phyloP scores from a whole-genome alignment of 192 early-diverging fungal species.

The Coemansia sp. region DNA sequence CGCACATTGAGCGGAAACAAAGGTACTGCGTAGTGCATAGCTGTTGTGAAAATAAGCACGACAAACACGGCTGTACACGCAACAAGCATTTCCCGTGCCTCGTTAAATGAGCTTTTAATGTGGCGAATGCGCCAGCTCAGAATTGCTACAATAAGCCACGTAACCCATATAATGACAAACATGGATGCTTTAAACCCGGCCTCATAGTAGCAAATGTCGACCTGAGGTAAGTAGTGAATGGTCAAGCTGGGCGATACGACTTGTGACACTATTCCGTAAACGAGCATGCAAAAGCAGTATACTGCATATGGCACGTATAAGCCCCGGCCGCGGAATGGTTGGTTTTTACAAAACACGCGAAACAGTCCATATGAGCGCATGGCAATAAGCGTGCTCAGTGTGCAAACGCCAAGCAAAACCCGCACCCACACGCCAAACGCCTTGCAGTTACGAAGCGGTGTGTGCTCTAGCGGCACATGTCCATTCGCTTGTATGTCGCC shows the following conservation, averaged over 20 bases:
- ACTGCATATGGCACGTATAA: slow-evolving; percentile 28
- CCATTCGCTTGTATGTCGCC: slow-evolving; percentile 39
- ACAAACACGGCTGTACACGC: slow-evolving; percentile 25
- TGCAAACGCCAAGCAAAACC: slow-evolving; percentile 31
- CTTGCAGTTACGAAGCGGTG: slow-evolving; percentile 28
- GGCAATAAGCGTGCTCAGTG: slow-evolving; percentile 26
- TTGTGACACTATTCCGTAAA: slow-evolving; percentile 35
- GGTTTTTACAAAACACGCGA: slow-evolving; percentile 29
- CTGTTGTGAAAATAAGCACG: slow-evolving; percentile 28
- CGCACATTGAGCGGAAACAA: slow-evolving; percentile 15
- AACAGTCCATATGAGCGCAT: slow-evolving; percentile 28
- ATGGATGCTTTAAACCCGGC: slow-evolving; percentile 28
- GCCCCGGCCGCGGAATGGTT: slow-evolving; percentile 27
- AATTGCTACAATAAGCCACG: slow-evolving; percentile 22
- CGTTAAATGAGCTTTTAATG: slow-evolving; percentile 52
- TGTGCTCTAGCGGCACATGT: slow-evolving; percentile 12
- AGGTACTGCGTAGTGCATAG: slow-evolving; percentile 27
- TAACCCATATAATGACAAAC: slow-evolving; percentile 38
- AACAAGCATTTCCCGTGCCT: slow-evolving; percentile 30
- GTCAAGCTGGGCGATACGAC: slow-evolving; percentile 9
- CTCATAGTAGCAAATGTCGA: slow-evolving; percentile 34
- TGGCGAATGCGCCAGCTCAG: slow-evolving; percentile 43
- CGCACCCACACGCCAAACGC: slow-evolving; percentile 46
- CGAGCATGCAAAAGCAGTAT: slow-evolving; percentile 9
- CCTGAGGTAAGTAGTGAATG: slow-evolving; percentile 12